phyloP scores from a whole-genome alignment of 768 basidiomycete genomes.

The Collybia nuda region DNA sequence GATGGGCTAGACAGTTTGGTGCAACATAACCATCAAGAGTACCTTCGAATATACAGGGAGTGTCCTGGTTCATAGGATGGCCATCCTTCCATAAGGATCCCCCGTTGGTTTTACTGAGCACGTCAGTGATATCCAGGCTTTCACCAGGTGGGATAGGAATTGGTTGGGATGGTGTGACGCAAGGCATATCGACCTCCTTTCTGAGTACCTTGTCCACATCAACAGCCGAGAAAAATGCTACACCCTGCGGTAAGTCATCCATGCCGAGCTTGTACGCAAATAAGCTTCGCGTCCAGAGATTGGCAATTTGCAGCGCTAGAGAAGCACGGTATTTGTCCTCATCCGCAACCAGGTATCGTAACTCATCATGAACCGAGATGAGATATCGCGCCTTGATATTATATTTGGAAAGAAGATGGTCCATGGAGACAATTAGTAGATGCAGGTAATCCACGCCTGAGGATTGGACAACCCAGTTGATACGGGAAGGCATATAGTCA shows the following conservation, averaged over 20 bases:
- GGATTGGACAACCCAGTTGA: slow-evolving; percentile 99
- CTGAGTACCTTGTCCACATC: slow-evolving; percentile 89
- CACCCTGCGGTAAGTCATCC: slow-evolving; percentile 93
- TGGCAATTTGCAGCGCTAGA: slow-evolving; percentile 91
- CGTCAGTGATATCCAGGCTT: slow-evolving; percentile 66
- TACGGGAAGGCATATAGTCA: slow-evolving; percentile 93
- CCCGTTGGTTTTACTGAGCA: slow-evolving; percentile 67
- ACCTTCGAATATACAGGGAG: slow-evolving; percentile 22
- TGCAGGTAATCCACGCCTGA: slow-evolving; percentile 99
- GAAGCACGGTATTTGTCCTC: slow-evolving; percentile 89
- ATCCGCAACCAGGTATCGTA: slow-evolving; percentile 90
- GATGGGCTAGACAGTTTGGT: slow-evolving; percentile 65
- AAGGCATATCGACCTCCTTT: slow-evolving; percentile 96
- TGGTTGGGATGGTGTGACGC: slow-evolving; percentile 91
- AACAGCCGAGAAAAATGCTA: slow-evolving; percentile 96
- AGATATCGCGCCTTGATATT: slow-evolving; percentile 89
- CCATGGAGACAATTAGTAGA: slow-evolving; percentile 93
- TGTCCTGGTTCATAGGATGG: slow-evolving; percentile 45
- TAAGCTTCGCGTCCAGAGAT: slow-evolving; percentile 90
- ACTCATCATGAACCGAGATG: slow-evolving; percentile 95
- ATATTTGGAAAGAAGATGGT: slow-evolving; percentile 79
- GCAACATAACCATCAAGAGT: slow-evolving; percentile 47
- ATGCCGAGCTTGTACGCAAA: slow-evolving; percentile 94
- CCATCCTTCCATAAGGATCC: slow-evolving; percentile 68
- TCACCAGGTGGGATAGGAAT: slow-evolving; percentile 84